These are phyloP conservation scores for Malassezia restricta DNA, from an alignment of 1,284 basidiomycete genomes.

Conservation along the genomic window DNA sequence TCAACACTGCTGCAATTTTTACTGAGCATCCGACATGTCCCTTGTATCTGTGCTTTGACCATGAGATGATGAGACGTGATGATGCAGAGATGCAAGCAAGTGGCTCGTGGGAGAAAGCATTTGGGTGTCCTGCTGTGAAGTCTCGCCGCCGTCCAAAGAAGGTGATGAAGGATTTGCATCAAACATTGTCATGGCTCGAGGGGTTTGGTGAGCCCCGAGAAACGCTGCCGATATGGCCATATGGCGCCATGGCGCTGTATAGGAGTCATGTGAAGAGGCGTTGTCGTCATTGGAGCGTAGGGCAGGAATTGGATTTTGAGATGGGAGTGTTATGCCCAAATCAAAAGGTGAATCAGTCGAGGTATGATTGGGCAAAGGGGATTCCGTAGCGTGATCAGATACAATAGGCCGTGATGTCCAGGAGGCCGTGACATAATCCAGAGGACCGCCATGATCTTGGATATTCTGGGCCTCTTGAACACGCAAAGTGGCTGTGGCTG, in stretches of 20 bases:
- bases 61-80: not conserved
- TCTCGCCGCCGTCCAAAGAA: not conserved
- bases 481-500: constrained; percentile 7
- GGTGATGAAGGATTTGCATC: not conserved
- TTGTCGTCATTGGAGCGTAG: not conserved
- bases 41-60: not conserved
- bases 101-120: not conserved
- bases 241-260: not conserved
- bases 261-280: not conserved
- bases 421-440: constrained; percentile 11
- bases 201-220: not conserved
- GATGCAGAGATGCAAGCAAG: not conserved
- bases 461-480: constrained; percentile 13
- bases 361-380: not conserved
- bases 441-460: constrained; percentile 13
- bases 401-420: not conserved
- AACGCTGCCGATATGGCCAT: not conserved
- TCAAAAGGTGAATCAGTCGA: constrained; percentile 1
- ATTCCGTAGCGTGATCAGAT: not conserved
- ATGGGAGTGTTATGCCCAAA: constrained; percentile 7
- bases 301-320: not conserved
- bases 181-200: not conserved
- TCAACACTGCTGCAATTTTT: too few species aligned
- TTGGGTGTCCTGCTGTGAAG: not conserved
- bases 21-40: too few species aligned